A percentile compares a stretch with the other conserved stretches of the same genome.
phyloP scores from a whole-genome alignment of 495 filamentous ascomycete genomes.

The Hyaloscypha variabilis region DNA sequence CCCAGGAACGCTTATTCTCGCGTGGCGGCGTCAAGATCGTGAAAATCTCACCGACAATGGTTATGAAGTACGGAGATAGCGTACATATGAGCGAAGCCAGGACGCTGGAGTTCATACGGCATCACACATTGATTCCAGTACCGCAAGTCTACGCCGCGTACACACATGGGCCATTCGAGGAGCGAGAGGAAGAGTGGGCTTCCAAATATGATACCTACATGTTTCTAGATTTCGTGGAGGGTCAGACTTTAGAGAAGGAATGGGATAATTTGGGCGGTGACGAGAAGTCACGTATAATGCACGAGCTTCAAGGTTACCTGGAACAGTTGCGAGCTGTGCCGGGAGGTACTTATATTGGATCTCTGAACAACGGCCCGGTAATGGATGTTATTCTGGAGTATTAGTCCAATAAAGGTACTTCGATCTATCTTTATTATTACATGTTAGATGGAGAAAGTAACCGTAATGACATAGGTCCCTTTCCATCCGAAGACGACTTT shows the following conservation, averaged over 20 bases:
- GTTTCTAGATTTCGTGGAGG: conserved; percentile 5
- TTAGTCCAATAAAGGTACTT: conserved; percentile 6
- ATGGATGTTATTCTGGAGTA: conserved; percentile 6
- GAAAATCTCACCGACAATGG: conserved; percentile 2
- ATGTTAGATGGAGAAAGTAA: conserved; percentile 6
- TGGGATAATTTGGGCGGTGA: conserved; percentile 3
- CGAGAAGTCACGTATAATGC: conserved; percentile 5
- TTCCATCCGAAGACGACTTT: conserved; percentile 8
- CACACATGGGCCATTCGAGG: conserved; percentile 6
- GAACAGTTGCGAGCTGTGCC: conserved; percentile 8
- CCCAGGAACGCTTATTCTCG: conserved; percentile 4
- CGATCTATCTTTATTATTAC: neutral
- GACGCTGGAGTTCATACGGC: conserved; percentile 6
- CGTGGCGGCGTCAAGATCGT: conserved; percentile 6
- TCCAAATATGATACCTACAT: conserved; percentile 7
- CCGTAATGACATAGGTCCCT: conserved; percentile 7
- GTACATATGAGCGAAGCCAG: conserved; percentile 6
- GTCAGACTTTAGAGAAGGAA: conserved; percentile 3
- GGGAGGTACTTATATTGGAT: conserved; percentile 8
- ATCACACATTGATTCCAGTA: conserved; percentile 6
- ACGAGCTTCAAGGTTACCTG: conserved; percentile 8
- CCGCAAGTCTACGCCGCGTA: conserved; percentile 4
- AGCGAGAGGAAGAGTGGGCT: conserved; percentile 4
- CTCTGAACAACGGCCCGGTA: conserved; percentile 1
- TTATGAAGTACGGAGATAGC: conserved; percentile 8